Evolutionary conservation across 352 stramenopile genomes (phyloP), one percentile per base, ranked within the genome.

Genomic region (Proteromonas lacertae): DNA sequence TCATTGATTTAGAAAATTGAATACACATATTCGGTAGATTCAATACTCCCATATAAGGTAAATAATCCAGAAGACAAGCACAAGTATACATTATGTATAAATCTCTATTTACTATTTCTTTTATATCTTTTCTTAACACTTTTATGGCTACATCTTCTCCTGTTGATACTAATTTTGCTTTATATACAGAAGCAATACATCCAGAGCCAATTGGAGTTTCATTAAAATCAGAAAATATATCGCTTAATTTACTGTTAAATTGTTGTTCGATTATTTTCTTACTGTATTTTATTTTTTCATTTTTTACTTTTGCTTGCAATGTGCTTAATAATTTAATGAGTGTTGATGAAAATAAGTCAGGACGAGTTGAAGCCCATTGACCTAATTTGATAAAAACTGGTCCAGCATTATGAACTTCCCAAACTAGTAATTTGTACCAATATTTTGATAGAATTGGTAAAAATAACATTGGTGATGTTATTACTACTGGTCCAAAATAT

Each of bases 171-270:
- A 89, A 53, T 12, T 45, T 65, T 9, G 64, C 76, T 36, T 56
- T 51, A 57, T 91, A 87, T 1, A 93, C 79, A 50, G 91, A 75
- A 1, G 79, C 79, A 26, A 86, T 83, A 46, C 71, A 84, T 10
- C 79, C 79, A 16, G 72, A 89, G 7, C 76, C 79, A 40, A 75
- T 70, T 3, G 63, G 61, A 0, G 56, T 16, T 2, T 22, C 35
- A 12, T 68, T 53, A 1, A 81, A 33, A n/a, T 61, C 53, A 28
- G 5, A 28, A 10, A 5, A 28, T 10, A 28, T 10, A 28, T 28
- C 10, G 24, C 10, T 28, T 10, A 10, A 28, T 28, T 28, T 10
- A 28, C 5, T 28, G 10, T 10, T 28, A 10, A 28, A 10, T 5
- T 28, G 24, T 28, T 5, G 24, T 28, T 10, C 24, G 5, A 28